These are phyloP conservation scores for Trichosphaerium sp. DNA, from an alignment of 78 protist genomes.

Conservation along the genomic window DNA sequence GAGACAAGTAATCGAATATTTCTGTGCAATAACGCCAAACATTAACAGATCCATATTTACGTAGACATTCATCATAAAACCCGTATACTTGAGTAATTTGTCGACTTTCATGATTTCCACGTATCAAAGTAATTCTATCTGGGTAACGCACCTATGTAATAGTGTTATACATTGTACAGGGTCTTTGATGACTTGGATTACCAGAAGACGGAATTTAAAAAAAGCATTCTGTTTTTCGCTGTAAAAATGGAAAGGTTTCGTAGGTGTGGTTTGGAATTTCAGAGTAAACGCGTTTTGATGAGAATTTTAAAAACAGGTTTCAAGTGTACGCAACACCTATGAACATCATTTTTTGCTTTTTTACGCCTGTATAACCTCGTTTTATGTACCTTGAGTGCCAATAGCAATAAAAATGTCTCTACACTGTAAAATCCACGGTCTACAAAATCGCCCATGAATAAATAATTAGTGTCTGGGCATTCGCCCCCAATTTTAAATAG, in stretches of 20 bases:
- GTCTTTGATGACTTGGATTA: too few species aligned
- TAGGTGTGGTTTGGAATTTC: not conserved
- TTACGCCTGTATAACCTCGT: not conserved
- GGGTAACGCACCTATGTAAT: slow-evolving; percentile 77
- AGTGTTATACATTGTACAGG: not conserved
- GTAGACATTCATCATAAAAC: slow-evolving; percentile 98
- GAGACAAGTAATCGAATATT: slow-evolving; percentile 94
- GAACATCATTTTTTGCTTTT: not conserved
- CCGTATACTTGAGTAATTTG: slow-evolving; percentile 99
- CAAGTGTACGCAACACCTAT: not conserved
- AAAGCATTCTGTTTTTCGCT: too few species aligned
- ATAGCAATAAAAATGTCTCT: slow-evolving; percentile 92
- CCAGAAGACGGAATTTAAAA: too few species aligned
- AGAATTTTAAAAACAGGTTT: not conserved
- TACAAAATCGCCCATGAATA: slow-evolving; percentile 99
- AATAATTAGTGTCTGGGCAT: slow-evolving; percentile 89
- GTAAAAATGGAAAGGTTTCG: too few species aligned
- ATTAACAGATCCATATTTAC: slow-evolving; percentile 93
- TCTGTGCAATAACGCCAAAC: slow-evolving; percentile 98
- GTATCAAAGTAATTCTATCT: slow-evolving; percentile 88
- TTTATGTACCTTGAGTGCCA: slow-evolving; percentile 83
- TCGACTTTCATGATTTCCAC: slow-evolving; percentile 99
- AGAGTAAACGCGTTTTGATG: not conserved
- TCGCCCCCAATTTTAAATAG: slow-evolving; percentile 94
- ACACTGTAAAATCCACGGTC: slow-evolving; percentile 97